Base-by-base conservation (phyloP, 164 flowering plant genomes). In the Cinnamomum micranthum region DNA sequence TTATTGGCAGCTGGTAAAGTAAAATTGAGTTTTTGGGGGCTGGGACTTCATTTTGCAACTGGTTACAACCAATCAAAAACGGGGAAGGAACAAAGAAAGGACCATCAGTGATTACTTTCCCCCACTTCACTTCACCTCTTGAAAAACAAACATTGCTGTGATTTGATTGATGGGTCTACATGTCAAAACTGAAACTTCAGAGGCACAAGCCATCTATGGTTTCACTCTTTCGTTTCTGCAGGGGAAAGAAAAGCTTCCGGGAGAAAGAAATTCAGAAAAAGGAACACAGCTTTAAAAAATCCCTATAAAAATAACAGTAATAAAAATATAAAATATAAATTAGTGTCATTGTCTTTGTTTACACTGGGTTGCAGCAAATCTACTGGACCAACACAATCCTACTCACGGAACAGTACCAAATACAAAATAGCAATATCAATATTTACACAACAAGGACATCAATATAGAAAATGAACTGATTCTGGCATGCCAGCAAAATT, bases 361-460 rank as follows among this genome's bases (percentile, higher is more conserved):
- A 55, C 60, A 55, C 60, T 55, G 17, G 20, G 60, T 15, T 55
- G 60, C 60, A 55, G 60, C 60, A 14, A 19, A 55, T 20, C 60
- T 20, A 55, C 60, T 19, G 60, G 60, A 55, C 60, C 60, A 55
- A 55, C n/a, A 14, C n/a, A 55, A 55, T 55, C n/a, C 60, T 55
- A 55, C 60, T 17, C 60, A 15, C 60, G 20, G 60, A 14, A 55
- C 60, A 15, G 60, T 11, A 28, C 6, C 47, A 28, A 28, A 31
- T 19, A 7, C 6, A 67, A 67, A 67, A 67, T 31, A 2, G 70
- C 47, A 41, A 41, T 41, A 41, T 41, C 47, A 41, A 19, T 67
- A 67, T 67, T 67, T 67, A 67, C 70, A 67, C 70, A 67, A 33
- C 23, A 67, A 28, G 27, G 70, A 11, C 50, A 28, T 19, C 14